Evolutionary conservation across 2,329 filamentous ascomycete species (phyloP).

Genomic region (Sporothrix mexicana): DNA sequence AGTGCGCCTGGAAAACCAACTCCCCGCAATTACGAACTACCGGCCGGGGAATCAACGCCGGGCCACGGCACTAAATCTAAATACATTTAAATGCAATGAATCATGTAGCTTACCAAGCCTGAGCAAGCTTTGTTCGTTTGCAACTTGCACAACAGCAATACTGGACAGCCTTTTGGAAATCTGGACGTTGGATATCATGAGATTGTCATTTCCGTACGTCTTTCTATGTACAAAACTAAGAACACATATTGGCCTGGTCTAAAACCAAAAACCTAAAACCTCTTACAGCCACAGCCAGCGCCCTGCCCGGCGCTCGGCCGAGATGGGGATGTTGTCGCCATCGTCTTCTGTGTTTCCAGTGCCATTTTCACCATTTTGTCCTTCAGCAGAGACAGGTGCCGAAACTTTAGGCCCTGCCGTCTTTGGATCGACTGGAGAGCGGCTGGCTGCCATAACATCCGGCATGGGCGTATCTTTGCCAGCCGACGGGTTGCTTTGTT

Average conservation of each 20-base stretch:
- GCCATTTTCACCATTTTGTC: neutral
- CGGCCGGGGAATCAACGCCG: neutral
- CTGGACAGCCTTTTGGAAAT: neutral
- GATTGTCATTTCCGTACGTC: neutral
- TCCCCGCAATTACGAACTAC: neutral
- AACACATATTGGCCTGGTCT: too few species aligned
- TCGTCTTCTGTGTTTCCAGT: neutral
- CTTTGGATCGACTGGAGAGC: neutral
- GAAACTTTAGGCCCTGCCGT: neutral
- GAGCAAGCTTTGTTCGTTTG: too few species aligned
- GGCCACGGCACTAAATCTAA: neutral
- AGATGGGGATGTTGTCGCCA: slow-evolving; percentile 17
- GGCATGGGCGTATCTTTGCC: neutral
- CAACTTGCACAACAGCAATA: neutral
- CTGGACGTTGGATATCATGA: neutral
- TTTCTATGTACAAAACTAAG: neutral
- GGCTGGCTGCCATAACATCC: neutral
- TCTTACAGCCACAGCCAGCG: slow-evolving; percentile 14
- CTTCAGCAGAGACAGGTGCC: neutral
- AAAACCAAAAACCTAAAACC: too few species aligned
- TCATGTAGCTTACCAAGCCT: too few species aligned
- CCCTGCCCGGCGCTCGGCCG: neutral
- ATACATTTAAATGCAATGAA: neutral
- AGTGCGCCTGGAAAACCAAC: neutral
- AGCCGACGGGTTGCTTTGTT: neutral